A percentile compares a stretch with the other conserved stretches of the same genome.
phyloP scores from a whole-genome alignment of 2,329 filamentous ascomycete genomes.

The Epicoccum nigrum region DNA sequence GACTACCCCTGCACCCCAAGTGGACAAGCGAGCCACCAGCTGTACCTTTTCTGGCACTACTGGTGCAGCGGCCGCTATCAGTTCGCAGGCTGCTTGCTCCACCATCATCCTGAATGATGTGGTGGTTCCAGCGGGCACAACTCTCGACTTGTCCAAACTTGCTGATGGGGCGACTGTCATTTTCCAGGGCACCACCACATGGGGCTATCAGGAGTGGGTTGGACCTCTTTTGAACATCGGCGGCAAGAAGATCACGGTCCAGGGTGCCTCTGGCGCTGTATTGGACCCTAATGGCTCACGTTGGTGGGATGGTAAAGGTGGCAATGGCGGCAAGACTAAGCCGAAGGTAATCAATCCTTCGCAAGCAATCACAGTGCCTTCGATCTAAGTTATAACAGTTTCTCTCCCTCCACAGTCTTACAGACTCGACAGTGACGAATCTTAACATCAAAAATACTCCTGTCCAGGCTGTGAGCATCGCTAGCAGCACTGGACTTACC shows the following conservation, averaged over 20 bases:
- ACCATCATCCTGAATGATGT: slow-evolving; percentile 62
- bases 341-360: slow-evolving; percentile 28
- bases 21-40: slow-evolving; percentile 33
- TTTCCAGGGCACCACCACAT: slow-evolving; percentile 69
- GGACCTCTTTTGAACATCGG: slow-evolving; percentile 67
- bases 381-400: slow-evolving; percentile 43
- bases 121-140: slow-evolving; percentile 62
- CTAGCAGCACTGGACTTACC: slow-evolving; percentile 51
- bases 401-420: slow-evolving; percentile 61
- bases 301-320: slow-evolving; percentile 59
- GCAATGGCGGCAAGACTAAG: slow-evolving; percentile 51
- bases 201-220: slow-evolving; percentile 68
- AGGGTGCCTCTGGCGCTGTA: slow-evolving; percentile 60
- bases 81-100: slow-evolving; percentile 58
- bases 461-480: slow-evolving; percentile 58
- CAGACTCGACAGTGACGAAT: slow-evolving; percentile 55
- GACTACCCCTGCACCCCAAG: slow-evolving; percentile 24
- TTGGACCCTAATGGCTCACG: slow-evolving; percentile 62
- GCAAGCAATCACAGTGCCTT: no score
- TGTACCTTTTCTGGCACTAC: slow-evolving; percentile 60
- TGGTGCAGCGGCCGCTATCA: slow-evolving; percentile 54
- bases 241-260: slow-evolving; percentile 64
- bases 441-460: slow-evolving; percentile 61
- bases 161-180: slow-evolving; percentile 60
- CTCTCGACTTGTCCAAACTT: slow-evolving; percentile 63